phyloP scores from a whole-genome alignment of 352 stramenopile genomes.

The Phytophthora pluvialis region DNA sequence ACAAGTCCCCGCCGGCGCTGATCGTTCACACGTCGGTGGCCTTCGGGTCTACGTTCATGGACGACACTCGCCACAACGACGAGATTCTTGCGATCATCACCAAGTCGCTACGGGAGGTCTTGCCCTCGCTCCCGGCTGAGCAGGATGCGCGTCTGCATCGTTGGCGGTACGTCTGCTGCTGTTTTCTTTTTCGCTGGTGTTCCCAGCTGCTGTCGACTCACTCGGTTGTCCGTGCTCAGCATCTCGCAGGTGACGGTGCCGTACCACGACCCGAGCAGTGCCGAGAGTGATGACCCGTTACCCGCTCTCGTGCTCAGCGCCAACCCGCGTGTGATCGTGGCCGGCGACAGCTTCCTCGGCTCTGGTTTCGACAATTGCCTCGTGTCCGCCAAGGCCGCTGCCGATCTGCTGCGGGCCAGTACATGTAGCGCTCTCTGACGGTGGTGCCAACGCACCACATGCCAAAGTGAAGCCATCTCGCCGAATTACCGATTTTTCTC shows the following conservation, averaged over 20 bases:
- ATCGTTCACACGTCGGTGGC: slow-evolving; percentile 73
- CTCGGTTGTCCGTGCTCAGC: slow-evolving; percentile 27
- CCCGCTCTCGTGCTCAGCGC: slow-evolving; percentile 49
- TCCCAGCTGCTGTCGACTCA: slow-evolving; percentile 4
- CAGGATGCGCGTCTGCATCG: slow-evolving; percentile 61
- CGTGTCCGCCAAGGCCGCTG: slow-evolving; percentile 59
- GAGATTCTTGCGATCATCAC: slow-evolving; percentile 61
- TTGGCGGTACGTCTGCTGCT: slow-evolving; percentile 56
- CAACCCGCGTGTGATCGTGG: slow-evolving; percentile 65
- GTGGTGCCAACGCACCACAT: slow-evolving; percentile 6
- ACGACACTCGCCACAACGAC: slow-evolving; percentile 56
- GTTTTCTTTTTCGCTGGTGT: not conserved
- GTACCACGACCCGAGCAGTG: slow-evolving; percentile 39
- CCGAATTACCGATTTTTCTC: slow-evolving; percentile 13
- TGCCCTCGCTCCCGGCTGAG: slow-evolving; percentile 60
- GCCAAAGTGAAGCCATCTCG: slow-evolving; percentile 21
- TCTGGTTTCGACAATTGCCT: slow-evolving; percentile 79
- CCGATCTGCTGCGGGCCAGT: slow-evolving; percentile 31
- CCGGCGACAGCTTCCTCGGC: slow-evolving; percentile 72
- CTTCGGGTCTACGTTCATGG: slow-evolving; percentile 67
- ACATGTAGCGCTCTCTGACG: slow-evolving; percentile 43
- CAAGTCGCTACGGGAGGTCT: slow-evolving; percentile 52
- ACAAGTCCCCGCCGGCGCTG: slow-evolving; percentile 30
- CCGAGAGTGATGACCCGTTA: slow-evolving; percentile 15
- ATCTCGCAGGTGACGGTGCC: slow-evolving; percentile 70